These are phyloP conservation scores for Claviceps sp. DNA, from an alignment of 2,329 filamentous ascomycete species.

Conservation along the genomic window DNA sequence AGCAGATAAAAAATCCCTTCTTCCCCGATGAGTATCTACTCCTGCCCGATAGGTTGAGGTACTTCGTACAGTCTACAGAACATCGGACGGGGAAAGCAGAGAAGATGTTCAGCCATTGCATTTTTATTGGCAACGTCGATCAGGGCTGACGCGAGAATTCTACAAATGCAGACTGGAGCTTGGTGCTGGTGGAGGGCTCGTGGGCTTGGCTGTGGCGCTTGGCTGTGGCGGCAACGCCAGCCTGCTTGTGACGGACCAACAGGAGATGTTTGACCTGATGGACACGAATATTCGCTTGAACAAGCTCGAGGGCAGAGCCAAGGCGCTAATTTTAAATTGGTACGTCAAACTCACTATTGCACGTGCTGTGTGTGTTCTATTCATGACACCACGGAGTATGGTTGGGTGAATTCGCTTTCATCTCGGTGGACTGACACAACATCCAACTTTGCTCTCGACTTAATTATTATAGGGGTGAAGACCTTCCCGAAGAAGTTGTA, in stretches of 20 bases:
- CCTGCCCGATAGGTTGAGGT: not conserved
- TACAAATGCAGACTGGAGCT: conserved; percentile 58
- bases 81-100: not conserved
- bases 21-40: no score
- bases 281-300: conserved; percentile 78
- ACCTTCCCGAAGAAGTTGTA: conserved; percentile 38
- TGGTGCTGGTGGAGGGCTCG: conserved; percentile 81
- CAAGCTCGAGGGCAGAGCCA: conserved; percentile 46
- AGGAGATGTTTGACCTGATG: conserved; percentile 77
- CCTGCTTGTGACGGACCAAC: conserved; percentile 75
- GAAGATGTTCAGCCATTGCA: not conserved
- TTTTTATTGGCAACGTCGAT: not conserved
- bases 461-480: conserved; percentile 45
- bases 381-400: not conserved
- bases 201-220: conserved; percentile 51
- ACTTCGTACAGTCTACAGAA: not conserved
- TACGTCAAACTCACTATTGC: conserved; percentile 22
- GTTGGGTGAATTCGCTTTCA: not conserved
- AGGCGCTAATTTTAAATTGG: conserved; percentile 71
- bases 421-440: not conserved
- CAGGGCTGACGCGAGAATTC: conserved; percentile 9
- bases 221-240: conserved; percentile 38
- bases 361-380: not conserved
- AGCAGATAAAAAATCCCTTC: not conserved
- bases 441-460: not conserved